phyloP scores from a whole-genome alignment of 2,329 filamentous ascomycete genomes.

The Beauveria rudraprayagi region DNA sequence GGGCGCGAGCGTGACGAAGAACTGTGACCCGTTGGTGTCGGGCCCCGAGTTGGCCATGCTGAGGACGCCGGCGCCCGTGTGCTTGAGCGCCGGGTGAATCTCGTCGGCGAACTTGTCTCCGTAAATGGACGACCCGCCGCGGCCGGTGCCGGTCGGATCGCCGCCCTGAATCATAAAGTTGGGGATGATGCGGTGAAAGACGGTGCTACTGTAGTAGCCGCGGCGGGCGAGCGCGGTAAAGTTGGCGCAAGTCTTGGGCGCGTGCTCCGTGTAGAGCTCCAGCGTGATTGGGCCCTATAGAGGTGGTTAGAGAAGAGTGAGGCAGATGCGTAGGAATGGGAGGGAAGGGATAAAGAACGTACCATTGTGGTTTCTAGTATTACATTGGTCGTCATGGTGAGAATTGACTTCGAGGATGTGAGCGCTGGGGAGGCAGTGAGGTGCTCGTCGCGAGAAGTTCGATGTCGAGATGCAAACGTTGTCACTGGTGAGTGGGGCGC shows the following conservation, averaged over 20 bases:
- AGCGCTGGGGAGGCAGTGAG: background rate
- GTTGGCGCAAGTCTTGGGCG: conserved; percentile 83
- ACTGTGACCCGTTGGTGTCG: conserved; percentile 90
- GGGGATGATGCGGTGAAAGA: conserved; percentile 92
- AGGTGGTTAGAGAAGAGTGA: background rate
- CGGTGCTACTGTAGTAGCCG: conserved; percentile 78
- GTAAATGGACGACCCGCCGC: conserved; percentile 83
- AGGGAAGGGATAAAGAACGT: conserved; percentile 17
- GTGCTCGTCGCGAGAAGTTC: background rate
- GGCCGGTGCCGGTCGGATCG: conserved; percentile 87
- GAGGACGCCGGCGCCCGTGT: conserved; percentile 87
- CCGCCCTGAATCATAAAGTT: conserved; percentile 96
- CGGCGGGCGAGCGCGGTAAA: conserved; percentile 71
- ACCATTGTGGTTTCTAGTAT: conserved; percentile 82
- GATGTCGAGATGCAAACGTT: conserved; percentile 4
- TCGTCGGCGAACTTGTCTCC: conserved; percentile 94
- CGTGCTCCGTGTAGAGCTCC: conserved; percentile 85
- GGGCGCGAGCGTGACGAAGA: conserved; percentile 90
- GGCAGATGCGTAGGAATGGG: background rate
- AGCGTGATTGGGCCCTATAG: conserved; percentile 69
- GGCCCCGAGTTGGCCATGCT: conserved; percentile 95
- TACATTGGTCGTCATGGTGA: conserved; percentile 67
- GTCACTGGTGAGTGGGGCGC: conserved; percentile 6
- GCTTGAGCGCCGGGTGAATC: conserved; percentile 68
- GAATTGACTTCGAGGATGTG: background rate